phyloP scores from a whole-genome alignment of 129 eudicot genomes.

The Helichrysum umbraculigerum region DNA sequence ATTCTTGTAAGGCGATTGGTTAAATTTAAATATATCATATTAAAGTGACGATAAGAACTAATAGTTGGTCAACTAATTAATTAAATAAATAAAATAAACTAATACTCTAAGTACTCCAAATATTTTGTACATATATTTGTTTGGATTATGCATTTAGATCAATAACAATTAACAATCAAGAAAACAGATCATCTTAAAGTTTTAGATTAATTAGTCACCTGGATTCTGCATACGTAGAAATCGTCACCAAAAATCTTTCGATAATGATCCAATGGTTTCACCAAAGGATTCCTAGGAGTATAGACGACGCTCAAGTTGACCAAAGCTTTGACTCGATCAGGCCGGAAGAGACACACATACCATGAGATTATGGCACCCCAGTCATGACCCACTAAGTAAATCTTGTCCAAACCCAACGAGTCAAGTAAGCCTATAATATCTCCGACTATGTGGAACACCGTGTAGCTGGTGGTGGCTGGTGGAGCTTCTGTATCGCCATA shows the following conservation, averaged over 20 bases:
- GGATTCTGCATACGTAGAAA: conserved; percentile 56
- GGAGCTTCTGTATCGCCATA: conserved; percentile 86
- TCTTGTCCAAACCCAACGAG: conserved; percentile 48
- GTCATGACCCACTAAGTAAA: conserved; percentile 76
- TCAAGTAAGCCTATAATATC: conserved; percentile 72
- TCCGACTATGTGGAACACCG: conserved; percentile 72
- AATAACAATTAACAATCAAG: no score
- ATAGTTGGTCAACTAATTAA: no score
- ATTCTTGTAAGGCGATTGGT: no score
- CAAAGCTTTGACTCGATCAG: conserved; percentile 70
- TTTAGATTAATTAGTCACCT: conserved; percentile 30
- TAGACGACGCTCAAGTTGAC: conserved; percentile 61
- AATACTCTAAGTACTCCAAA: no score
- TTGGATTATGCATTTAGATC: no score
- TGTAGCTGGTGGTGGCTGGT: conserved; percentile 52
- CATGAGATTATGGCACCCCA: conserved; percentile 86
- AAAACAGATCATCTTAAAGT: no score
- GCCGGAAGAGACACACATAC: conserved; percentile 58
- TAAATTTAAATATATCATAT: no score
- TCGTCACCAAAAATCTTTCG: conserved; percentile 54
- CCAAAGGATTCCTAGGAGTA: conserved; percentile 53
- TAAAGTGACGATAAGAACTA: no score
- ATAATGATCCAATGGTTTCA: conserved; percentile 48
- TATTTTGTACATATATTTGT: no score
- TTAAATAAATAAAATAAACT: no score